These are phyloP conservation scores for Piromyces finnis DNA, from an alignment of 192 early-diverging fungal genomes.

Conservation along the genomic window DNA sequence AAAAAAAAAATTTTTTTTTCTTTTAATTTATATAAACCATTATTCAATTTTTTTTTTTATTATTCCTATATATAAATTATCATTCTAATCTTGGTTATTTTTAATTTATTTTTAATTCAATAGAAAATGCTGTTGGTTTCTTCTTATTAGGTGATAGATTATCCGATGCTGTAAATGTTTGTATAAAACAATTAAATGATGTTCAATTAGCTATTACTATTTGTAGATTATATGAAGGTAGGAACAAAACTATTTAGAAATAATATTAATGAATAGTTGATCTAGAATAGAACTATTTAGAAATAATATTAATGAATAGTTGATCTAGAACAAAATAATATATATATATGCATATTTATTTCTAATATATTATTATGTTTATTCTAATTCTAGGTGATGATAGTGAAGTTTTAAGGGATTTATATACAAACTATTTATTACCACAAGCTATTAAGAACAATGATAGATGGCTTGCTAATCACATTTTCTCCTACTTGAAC, in stretches of 20 bases:
- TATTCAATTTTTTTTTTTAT: too few species aligned
- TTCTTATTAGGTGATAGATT: conserved; percentile 77
- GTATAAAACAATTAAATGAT: conserved; percentile 79
- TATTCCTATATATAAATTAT: too few species aligned
- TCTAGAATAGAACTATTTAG: too few species aligned
- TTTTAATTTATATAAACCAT: too few species aligned
- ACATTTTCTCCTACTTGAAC: conserved; percentile 36
- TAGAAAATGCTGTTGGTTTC: conserved; percentile 86
- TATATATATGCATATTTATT: too few species aligned
- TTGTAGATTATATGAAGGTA: conserved; percentile 84
- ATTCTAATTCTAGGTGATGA: conserved; percentile 24
- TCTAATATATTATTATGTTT: too few species aligned
- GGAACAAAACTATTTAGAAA: too few species aligned
- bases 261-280: too few species aligned
- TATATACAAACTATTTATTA: conserved; percentile 22
- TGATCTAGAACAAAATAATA: too few species aligned
- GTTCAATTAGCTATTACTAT: conserved; percentile 81
- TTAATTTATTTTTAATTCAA: conserved; percentile 2
- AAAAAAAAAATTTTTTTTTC: not conserved
- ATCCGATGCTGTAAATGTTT: conserved; percentile 83
- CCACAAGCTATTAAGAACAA: conserved; percentile 26
- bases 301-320: too few species aligned
- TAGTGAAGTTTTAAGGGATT: conserved; percentile 28
- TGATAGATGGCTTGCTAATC: conserved; percentile 48
- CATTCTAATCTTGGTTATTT: too few species aligned